phyloP scores from a whole-genome alignment of 139 green algal genomes.

The Coelastrella sp. region DNA sequence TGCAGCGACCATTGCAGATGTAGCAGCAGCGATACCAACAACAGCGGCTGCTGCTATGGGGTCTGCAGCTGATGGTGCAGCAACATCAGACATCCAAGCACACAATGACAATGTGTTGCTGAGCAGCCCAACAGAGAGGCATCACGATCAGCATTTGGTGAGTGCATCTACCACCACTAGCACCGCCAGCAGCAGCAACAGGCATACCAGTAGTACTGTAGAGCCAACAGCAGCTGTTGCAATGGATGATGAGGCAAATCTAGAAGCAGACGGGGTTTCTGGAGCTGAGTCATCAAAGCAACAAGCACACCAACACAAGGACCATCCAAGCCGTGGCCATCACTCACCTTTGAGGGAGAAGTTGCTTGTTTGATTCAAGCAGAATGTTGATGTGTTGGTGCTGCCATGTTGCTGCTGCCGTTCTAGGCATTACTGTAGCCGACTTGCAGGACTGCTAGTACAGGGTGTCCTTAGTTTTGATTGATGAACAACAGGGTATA shows the following conservation, averaged over 20 bases:
- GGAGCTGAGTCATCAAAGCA: too few species aligned
- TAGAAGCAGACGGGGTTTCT: too few species aligned
- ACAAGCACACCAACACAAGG: too few species aligned
- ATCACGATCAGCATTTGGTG: too few species aligned
- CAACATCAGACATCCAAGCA: neutral
- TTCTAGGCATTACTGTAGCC: too few species aligned
- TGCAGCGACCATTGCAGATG: neutral
- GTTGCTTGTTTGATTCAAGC: too few species aligned
- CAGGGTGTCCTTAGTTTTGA: neutral
- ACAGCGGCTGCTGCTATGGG: too few species aligned
- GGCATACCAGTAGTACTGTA: neutral
- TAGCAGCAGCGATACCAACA: neutral
- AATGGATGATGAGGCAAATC: neutral
- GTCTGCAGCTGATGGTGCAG: neutral
- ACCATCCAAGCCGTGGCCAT: neutral
- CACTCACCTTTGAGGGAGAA: slow-evolving; percentile 18
- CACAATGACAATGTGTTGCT: slow-evolving; percentile 21
- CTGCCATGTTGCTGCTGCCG: too few species aligned
- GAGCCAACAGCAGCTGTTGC: too few species aligned
- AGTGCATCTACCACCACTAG: neutral
- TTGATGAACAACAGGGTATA: too few species aligned
- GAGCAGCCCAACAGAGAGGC: neutral
- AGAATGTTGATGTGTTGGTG: too few species aligned
- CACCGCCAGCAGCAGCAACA: neutral
- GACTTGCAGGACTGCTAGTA: neutral